phyloP scores from a whole-genome alignment of 805 yeast species.

The Ogataea paradorogensis region DNA sequence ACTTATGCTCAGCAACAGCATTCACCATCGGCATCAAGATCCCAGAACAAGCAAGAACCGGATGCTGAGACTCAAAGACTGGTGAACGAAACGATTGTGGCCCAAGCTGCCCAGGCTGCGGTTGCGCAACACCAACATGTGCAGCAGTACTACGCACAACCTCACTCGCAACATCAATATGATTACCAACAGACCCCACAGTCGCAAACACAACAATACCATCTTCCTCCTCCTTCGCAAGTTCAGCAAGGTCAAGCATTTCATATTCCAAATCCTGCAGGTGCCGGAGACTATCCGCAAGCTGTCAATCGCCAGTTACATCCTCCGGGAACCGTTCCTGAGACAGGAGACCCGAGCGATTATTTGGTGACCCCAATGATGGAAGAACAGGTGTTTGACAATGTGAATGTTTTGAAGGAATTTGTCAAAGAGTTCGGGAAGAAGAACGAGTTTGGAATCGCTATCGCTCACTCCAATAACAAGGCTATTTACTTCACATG shows the following conservation, averaged over 20 bases:
- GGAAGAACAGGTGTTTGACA: slow-evolving; percentile 50
- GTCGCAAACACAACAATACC: slow-evolving; percentile 13
- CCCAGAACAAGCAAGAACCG: slow-evolving; percentile 8
- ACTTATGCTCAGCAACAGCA: slow-evolving; percentile 13
- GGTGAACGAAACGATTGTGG: slow-evolving; percentile 20
- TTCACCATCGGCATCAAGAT: slow-evolving; percentile 1
- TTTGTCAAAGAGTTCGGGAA: slow-evolving; percentile 55
- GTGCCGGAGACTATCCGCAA: slow-evolving; percentile 15
- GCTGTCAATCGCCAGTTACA: slow-evolving; percentile 10
- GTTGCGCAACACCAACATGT: slow-evolving; percentile 19
- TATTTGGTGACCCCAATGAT: slow-evolving; percentile 52
- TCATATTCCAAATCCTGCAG: slow-evolving; percentile 4
- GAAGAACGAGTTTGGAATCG: slow-evolving; percentile 57
- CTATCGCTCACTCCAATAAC: slow-evolving; percentile 55
- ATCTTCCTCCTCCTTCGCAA: slow-evolving; percentile 15
- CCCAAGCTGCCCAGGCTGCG: slow-evolving; percentile 24
- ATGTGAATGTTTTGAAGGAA: slow-evolving; percentile 48
- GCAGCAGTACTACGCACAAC: slow-evolving; percentile 9
- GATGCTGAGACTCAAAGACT: slow-evolving; percentile 19
- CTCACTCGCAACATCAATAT: slow-evolving; percentile 12
- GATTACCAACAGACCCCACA: slow-evolving; percentile 13
- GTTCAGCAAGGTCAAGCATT: slow-evolving; percentile 4
- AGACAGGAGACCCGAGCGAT: slow-evolving; percentile 32
- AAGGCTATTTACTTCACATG: slow-evolving; percentile 60
- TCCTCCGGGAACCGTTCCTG: slow-evolving; percentile 7